These are phyloP conservation scores for Citeromyces hawaiiensis DNA, from an alignment of 1,139 yeast species.

Conservation along the genomic window DNA sequence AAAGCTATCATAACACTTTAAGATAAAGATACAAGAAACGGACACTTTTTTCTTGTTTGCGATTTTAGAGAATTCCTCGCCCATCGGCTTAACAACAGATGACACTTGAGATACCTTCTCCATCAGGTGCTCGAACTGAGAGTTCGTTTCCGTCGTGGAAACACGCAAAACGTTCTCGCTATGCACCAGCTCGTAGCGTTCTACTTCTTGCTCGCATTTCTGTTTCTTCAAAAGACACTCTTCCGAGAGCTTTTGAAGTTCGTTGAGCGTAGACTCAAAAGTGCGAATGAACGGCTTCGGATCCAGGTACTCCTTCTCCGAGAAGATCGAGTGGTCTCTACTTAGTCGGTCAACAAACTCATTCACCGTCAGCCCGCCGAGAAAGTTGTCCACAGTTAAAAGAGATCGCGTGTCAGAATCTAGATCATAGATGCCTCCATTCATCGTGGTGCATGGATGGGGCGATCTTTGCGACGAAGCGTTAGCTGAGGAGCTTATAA, in stretches of 20 bases:
- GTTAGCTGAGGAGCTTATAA: too few species aligned
- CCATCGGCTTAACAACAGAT: conserved; percentile 58
- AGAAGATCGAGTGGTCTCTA: conserved; percentile 46
- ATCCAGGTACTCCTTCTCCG: conserved; percentile 47
- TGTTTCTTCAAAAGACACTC: conserved; percentile 38
- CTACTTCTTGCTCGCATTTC: conserved; percentile 40
- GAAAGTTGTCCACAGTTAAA: conserved; percentile 59
- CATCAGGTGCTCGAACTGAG: conserved; percentile 45
- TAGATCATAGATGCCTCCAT: conserved; percentile 13
- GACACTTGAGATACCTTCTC: conserved; percentile 44
- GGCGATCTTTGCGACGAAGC: too few species aligned
- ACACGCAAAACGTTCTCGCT: conserved; percentile 51
- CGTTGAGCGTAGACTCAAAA: conserved; percentile 74
- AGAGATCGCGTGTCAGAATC: conserved; percentile 63
- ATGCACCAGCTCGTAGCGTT: conserved; percentile 53
- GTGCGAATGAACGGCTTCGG: conserved; percentile 94
- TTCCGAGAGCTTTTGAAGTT: conserved; percentile 43
- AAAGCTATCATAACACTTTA: conserved; percentile 69
- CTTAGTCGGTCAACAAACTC: conserved; percentile 79
- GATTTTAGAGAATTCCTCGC: conserved; percentile 59
- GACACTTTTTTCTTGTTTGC: conserved; percentile 72
- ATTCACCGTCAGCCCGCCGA: conserved; percentile 56
- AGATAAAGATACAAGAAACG: conserved; percentile 56
- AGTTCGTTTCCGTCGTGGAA: conserved; percentile 22
- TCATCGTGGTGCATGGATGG: background rate